These are phyloP conservation scores for Alliaria petiolata DNA, from an alignment of 345 rosid species.

Conservation along the genomic window DNA sequence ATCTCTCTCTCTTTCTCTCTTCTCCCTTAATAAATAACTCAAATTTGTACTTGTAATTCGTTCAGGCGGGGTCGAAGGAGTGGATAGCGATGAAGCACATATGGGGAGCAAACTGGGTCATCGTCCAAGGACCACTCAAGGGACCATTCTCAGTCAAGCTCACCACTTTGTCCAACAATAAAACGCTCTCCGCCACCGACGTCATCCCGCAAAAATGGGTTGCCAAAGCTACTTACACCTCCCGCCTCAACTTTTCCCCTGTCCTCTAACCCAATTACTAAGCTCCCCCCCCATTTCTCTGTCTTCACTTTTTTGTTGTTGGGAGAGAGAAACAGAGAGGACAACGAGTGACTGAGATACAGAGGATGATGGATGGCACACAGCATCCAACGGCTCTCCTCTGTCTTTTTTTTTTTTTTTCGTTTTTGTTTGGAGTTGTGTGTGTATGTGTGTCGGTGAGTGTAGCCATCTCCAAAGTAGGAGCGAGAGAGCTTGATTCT, in stretches of 20 bases:
- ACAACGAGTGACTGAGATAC: not conserved
- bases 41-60: not conserved
- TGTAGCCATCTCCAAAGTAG: slow-evolving; percentile 48
- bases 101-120: slow-evolving; percentile 97
- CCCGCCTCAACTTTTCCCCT: slow-evolving; percentile 76
- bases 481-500: slow-evolving; percentile 41
- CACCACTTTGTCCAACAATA: slow-evolving; percentile 62
- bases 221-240: slow-evolving; percentile 84
- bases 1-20: not conserved
- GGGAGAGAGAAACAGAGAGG: slow-evolving; percentile 14
- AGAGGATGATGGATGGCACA: not conserved
- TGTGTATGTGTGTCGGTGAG: not conserved
- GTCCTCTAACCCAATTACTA: slow-evolving; percentile 15
- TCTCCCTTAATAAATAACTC: not conserved
- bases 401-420: not conserved
- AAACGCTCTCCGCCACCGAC: slow-evolving; percentile 75
- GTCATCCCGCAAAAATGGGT: slow-evolving; percentile 86
- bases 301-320: slow-evolving; percentile 10
- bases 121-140: slow-evolving; percentile 63
- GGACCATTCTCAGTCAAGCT: slow-evolving; percentile 94
- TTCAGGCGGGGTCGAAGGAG: slow-evolving; percentile 60
- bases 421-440: not conserved
- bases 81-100: slow-evolving; percentile 92
- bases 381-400: not conserved
- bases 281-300: not conserved